Evolutionary conservation across 2,329 filamentous ascomycete species (phyloP).

Genomic region (Scedosporium minutisporum): DNA sequence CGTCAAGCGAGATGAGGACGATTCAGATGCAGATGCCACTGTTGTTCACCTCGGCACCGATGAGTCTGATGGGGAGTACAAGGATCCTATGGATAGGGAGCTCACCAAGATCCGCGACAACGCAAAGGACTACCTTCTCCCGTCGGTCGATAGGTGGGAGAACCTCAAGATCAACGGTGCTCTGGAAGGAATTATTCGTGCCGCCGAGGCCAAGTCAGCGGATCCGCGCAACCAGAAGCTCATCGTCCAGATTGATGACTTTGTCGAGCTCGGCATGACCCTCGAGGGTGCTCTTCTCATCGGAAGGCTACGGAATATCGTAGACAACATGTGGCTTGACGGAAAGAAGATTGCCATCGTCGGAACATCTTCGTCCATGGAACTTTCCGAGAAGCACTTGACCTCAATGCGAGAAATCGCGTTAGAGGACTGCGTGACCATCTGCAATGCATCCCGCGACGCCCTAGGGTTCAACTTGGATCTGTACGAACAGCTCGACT

Average conservation of each 20-base stretch:
- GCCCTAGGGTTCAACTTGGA: constrained; percentile 8
- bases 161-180: constrained; percentile 50
- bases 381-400: constrained; percentile 33
- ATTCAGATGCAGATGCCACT: constrained; percentile 17
- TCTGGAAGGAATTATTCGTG: constrained; percentile 45
- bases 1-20: constrained; percentile 24
- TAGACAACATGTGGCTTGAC: constrained; percentile 61
- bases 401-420: constrained; percentile 28
- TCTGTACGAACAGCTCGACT: constrained; percentile 21
- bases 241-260: constrained; percentile 73
- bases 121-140: constrained; percentile 17
- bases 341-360: constrained; percentile 68
- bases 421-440: constrained; percentile 28
- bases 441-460: constrained; percentile 7
- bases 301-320: constrained; percentile 56
- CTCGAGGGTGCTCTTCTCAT: constrained; percentile 61
- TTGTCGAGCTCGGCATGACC: constrained; percentile 65
- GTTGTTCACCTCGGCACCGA: constrained; percentile 14
- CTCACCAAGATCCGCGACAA: constrained; percentile 31
- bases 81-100: constrained; percentile 30
- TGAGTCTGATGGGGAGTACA: constrained; percentile 14
- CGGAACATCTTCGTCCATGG: constrained; percentile 59
- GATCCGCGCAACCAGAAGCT: constrained; percentile 34
- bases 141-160: constrained; percentile 44
- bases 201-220: constrained; percentile 28